Evolutionary conservation across 805 yeast genomes (phyloP), one percentile per base, ranked within the genome.

Genomic region (Spathaspora girioi): DNA sequence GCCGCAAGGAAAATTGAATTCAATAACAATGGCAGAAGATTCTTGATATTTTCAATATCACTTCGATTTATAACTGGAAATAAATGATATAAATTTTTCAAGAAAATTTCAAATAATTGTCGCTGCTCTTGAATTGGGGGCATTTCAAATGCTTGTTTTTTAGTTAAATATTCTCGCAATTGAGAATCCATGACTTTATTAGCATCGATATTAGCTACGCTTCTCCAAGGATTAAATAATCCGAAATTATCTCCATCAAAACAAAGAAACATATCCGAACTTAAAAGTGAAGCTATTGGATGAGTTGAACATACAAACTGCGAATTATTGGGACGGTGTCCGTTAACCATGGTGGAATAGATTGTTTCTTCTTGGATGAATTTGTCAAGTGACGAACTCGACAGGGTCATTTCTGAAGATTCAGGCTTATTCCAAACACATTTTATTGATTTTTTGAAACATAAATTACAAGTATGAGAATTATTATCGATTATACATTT

Each of bases 161-260:
- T 20, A 18, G 26, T 38, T 12, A 46, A 18, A 31, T 38, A 46
- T 19, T 38, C 40, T 7, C 40, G 29, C 7, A 46, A 32, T 15
- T 46, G 29, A 6, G 5, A 9, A 26, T 38, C 49, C 12, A 12
- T 14, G 10, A 12, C 15, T 46, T 10, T 14, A 42, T 40, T 26
- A n/a, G 47, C 47, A 27, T 46, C 49, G 6, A 40, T 42, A 15
- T 38, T 23, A 3, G 9, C 15, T 15, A 42, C 38, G 12, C 32
- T 38, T 29, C 49, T 41, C 49, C 49, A 46, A 1, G 49, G 49
- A 9, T 46, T 46, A 18, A 5, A 46, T 11, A 46, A 27, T 1
- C 49, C 49, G 40, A 46, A 46, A 12, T 15, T 35, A 42, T 46
- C 49, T 19, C 49, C 49, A 15, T 46, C 49, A 46, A 40, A 46